Evolutionary conservation across 495 filamentous ascomycete genomes (phyloP), one percentile per base, ranked within the genome.

Genomic region (Penicillium mononematosum): DNA sequence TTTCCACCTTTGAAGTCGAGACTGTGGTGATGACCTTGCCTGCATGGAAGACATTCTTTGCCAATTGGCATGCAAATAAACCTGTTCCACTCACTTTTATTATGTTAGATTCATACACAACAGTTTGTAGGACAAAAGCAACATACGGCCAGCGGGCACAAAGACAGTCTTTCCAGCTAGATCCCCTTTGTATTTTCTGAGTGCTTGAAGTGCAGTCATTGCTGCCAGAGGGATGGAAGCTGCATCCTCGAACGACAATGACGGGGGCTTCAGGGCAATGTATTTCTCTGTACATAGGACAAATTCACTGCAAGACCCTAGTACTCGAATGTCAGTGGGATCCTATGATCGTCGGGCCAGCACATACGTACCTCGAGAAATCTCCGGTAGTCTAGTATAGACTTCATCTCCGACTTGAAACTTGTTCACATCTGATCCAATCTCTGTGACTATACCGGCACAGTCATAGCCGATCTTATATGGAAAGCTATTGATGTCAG

Each of bases 151-250:
- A 14, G 64, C 81, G 5, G 81, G 70, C 9, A 84, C 66, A 56
- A 79, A 78, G 2, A 81, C 78, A 19, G 78, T 82, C 70, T 83
- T 84, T 8, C 79, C 81, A 16, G 71, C 66, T 19, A 74, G 57
- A 51, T 64, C 62, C 22, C 65, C 70, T 29, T 78, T 59, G 4
- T 66, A 79, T 9, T 62, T 66, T 29, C 70, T 63, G 7, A 82
- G 60, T 24, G 71, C 64, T 58, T 81, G 76, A 10, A 75, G 53
- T 2, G 74, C 72, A 2, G 77, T 80, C n/a, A 75, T 53, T 4
- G 66, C 66, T 2, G 59, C 69, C 9, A 73, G 63, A 2, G 69
- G 66, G 2, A 82, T 49, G 19, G 76, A 71, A 20, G 70, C 65
- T 10, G 76, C 75, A 48, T 77, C 64, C 34, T 70, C 69, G 44